Evolutionary conservation across 73 alveolate species (phyloP), one percentile per base, ranked within the genome.

Genomic region (Tetrahymena borealis): DNA sequence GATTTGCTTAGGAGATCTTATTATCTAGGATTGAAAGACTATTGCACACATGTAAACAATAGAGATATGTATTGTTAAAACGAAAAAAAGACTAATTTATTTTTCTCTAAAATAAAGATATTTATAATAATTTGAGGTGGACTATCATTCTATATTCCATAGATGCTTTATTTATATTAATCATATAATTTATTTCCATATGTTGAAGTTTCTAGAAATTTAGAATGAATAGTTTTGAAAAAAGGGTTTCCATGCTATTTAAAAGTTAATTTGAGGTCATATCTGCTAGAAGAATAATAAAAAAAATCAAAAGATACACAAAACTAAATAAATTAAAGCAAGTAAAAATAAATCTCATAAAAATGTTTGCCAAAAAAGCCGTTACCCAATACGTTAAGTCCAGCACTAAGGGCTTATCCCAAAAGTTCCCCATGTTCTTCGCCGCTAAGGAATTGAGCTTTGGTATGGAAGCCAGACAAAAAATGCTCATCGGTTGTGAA

Each of bases 401-500:
- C 28, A 60, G 85, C 85, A 60, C 85, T 35, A 60, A 60, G 85
- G 85, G 85, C 28, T 60, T 60, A 60, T 60, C 85, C 85, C 85
- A 60, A 60, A 60, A 60, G 85, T 60, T 60, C 38, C 95, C 95
- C n/a, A 79, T 42, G 39, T 93, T 79, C 91, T 79, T 38, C 78
- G 93, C 91, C 24, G 93, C 92, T 78, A 93, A 93, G 40, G 93
- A 93, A 90, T 85, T 93, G 93, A 93, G 95, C 91, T 93, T 93
- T 42, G 95, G 95, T 79, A 20, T 79, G 90, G 95, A 93, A 33
- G 90, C 93, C 91, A 93, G 95, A 93, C 40, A 93, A 93, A 33
- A 93, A 33, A 95, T 97, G 96, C 95, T 97, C 77, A 92, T 95
- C 11, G 99, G 99, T 78, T 95, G 96, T 93, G 97, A 96, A 78